These are phyloP conservation scores for Yamadazyma diddensiae DNA, from an alignment of 1,139 yeast genomes.

Conservation along the genomic window DNA sequence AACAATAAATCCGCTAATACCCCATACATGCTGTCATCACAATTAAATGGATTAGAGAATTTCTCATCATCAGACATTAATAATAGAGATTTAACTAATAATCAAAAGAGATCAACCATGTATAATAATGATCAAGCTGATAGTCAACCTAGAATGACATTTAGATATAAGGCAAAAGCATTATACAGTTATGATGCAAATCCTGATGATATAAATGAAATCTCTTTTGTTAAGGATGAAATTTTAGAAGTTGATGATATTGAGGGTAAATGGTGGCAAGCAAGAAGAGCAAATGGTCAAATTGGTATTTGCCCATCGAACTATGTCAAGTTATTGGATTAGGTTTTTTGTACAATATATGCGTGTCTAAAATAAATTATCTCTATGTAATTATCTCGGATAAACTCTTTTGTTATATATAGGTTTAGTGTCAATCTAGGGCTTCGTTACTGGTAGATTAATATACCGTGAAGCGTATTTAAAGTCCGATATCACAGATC, in stretches of 20 bases:
- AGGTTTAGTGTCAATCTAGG: no score
- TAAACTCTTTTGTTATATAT: no score
- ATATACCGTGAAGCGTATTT: no score
- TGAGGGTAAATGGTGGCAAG: conserved; percentile 99
- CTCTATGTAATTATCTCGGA: no score
- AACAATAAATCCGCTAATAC: conserved; percentile 24
- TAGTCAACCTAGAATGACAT: conserved; percentile 40
- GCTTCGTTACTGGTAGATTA: no score
- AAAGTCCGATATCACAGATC: no score
- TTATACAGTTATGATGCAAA: conserved; percentile 87
- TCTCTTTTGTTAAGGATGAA: conserved; percentile 88
- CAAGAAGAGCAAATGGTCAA: conserved; percentile 83
- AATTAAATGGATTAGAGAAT: conserved; percentile 58
- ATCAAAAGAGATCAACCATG: conserved; percentile 26
- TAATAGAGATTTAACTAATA: conserved; percentile 33
- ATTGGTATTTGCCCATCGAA: conserved; percentile 97
- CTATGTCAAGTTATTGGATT: conserved; percentile 70
- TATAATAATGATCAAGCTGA: conserved; percentile 25
- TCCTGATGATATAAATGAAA: conserved; percentile 90
- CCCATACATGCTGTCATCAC: conserved; percentile 54
- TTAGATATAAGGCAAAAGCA: conserved; percentile 85
- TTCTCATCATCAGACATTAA: conserved; percentile 42
- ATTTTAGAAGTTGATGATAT: conserved; percentile 87
- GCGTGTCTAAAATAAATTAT: no score
- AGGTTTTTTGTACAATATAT: conserved; percentile 5